A percentile compares a stretch with the other conserved stretches of the same genome.
Evolutionary conservation across 83 land plant species (phyloP).

Genomic region (Larix sibirica): DNA sequence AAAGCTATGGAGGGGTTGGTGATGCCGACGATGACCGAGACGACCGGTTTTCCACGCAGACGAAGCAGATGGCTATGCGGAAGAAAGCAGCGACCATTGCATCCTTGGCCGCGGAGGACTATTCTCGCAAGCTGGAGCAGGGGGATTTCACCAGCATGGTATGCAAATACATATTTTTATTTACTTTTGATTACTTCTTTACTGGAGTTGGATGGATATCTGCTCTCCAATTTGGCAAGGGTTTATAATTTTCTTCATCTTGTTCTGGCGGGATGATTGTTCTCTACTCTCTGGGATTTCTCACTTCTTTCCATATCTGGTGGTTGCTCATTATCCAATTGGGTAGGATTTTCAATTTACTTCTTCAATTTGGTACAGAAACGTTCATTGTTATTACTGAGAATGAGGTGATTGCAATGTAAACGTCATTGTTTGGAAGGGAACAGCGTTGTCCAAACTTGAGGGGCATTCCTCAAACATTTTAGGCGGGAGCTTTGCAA

Average conservation of each 20-base stretch:
- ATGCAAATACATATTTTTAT: neutral
- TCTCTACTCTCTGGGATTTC: neutral
- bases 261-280: neutral
- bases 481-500: neutral
- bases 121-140: slow-evolving; percentile 39
- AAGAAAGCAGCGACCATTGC: slow-evolving; percentile 36
- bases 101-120: slow-evolving; percentile 45
- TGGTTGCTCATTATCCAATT: neutral
- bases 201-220: no score
- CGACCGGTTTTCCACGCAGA: slow-evolving; percentile 25
- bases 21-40: slow-evolving; percentile 21
- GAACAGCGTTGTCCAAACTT: neutral
- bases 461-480: neutral
- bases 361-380: no score
- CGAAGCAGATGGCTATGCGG: slow-evolving; percentile 34
- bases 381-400: neutral
- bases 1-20: slow-evolving; percentile 10
- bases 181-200: no score
- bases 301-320: neutral
- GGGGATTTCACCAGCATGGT: slow-evolving; percentile 20
- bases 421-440: neutral
- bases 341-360: neutral
- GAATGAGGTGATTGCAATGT: neutral
- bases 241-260: neutral
- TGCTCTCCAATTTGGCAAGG: neutral